A percentile compares a stretch with the other conserved stretches of the same genome.
Conservation (phyloP, 179 eudicot species). For the Camellia oleifera region DNA sequence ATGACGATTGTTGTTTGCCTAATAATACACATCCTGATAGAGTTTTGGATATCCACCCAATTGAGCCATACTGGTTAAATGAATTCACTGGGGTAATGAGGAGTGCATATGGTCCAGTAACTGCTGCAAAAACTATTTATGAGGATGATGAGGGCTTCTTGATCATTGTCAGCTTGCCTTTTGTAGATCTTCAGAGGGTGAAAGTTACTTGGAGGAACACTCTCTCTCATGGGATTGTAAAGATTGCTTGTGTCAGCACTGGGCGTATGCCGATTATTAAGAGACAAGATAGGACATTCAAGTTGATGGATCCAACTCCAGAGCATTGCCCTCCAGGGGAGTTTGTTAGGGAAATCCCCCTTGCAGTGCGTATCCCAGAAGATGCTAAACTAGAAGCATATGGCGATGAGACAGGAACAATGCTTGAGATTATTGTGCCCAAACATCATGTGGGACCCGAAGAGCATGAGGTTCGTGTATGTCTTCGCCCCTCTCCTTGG, state of each 20-base stretch:
- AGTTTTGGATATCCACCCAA: slow-evolving; percentile 40
- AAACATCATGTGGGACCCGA: slow-evolving; percentile 67
- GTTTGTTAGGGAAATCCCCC: slow-evolving; percentile 58
- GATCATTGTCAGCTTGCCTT: slow-evolving; percentile 72
- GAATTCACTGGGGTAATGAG: slow-evolving; percentile 77
- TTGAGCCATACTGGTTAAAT: slow-evolving; percentile 51
- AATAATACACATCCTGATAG: slow-evolving; percentile 40
- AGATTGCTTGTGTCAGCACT: slow-evolving; percentile 69
- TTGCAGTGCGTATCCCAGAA: slow-evolving; percentile 71
- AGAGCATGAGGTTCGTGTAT: slow-evolving; percentile 80
- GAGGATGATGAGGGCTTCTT: slow-evolving; percentile 74
- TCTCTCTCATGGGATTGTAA: slow-evolving; percentile 63
- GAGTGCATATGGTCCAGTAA: slow-evolving; percentile 66
- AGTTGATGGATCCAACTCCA: slow-evolving; percentile 56
- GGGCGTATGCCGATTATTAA: slow-evolving; percentile 55
- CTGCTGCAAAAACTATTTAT: slow-evolving; percentile 74
- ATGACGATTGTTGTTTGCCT: slow-evolving; percentile 39
- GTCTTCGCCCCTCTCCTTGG: slow-evolving; percentile 70
- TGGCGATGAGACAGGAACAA: slow-evolving; percentile 61
- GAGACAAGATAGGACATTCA: slow-evolving; percentile 67
- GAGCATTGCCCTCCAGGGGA: slow-evolving; percentile 87
- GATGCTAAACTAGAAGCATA: slow-evolving; percentile 79
- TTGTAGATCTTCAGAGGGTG: slow-evolving; percentile 63
- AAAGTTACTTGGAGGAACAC: slow-evolving; percentile 82
- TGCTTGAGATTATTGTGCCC: slow-evolving; percentile 78